Conservation (phyloP, 78 protist genomes). For the Dictyostelium brefeldianum region DNA sequence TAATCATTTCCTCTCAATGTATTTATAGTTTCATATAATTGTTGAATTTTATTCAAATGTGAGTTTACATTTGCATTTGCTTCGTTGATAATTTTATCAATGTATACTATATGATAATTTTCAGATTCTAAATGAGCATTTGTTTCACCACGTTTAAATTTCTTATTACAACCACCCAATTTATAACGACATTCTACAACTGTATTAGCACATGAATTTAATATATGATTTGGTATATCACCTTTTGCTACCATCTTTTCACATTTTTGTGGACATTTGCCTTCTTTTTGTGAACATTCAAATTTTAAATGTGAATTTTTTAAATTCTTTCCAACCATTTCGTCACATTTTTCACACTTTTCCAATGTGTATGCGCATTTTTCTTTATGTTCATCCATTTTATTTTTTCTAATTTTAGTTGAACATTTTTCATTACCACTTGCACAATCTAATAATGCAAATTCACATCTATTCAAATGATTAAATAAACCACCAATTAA, state of each 20-base stretch:
- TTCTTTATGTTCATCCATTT: not conserved
- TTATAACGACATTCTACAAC: not conserved
- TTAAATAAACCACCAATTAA: too few relatives aligned
- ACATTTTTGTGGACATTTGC: not conserved
- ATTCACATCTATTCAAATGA: too few relatives aligned
- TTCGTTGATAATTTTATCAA: too few relatives aligned
- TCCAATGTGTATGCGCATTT: not conserved
- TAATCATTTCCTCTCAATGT: too few relatives aligned
- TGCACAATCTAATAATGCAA: too few relatives aligned
- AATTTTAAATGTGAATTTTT: not conserved
- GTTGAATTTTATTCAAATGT: too few relatives aligned
- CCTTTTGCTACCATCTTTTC: not conserved
- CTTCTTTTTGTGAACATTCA: not conserved
- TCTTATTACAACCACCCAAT: not conserved
- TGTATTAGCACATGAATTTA: not conserved
- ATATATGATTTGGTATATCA: not conserved
- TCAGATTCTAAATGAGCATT: not conserved
- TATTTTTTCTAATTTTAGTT: too few relatives aligned
- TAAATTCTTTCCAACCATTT: not conserved
- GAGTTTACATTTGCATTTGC: too few relatives aligned
- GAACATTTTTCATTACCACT: too few relatives aligned
- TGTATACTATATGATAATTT: too few relatives aligned
- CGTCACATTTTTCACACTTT: not conserved
- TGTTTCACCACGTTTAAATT: not conserved
- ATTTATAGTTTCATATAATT: too few relatives aligned